These are phyloP conservation scores for Cryptococcus floricola DNA, from an alignment of 1,284 basidiomycete genomes.

Conservation along the genomic window DNA sequence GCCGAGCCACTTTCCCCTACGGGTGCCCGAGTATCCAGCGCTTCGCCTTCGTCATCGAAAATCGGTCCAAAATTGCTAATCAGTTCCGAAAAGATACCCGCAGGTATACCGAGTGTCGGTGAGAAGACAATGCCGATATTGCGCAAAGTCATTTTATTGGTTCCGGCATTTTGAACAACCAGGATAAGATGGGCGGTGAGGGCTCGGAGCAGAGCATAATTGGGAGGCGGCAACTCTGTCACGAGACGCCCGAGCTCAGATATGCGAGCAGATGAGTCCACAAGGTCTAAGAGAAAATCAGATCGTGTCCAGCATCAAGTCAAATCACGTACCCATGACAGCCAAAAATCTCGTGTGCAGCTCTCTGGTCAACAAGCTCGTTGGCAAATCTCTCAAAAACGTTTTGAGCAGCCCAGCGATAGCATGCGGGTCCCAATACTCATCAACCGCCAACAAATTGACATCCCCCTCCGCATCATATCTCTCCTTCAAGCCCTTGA, in stretches of 20 bases:
- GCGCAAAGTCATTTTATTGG: slow-evolving; percentile 98
- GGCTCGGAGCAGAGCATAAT: slow-evolving; percentile 89
- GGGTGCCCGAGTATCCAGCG: background rate
- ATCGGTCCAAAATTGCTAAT: slow-evolving; percentile 84
- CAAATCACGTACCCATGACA: slow-evolving; percentile 70
- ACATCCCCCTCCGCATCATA: slow-evolving; percentile 95
- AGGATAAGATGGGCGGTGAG: slow-evolving; percentile 93
- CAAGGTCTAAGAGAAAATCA: slow-evolving; percentile 61
- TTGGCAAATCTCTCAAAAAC: slow-evolving; percentile 83
- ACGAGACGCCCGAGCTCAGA: slow-evolving; percentile 81
- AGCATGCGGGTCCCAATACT: slow-evolving; percentile 92
- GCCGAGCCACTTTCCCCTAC: background rate
- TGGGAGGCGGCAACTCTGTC: slow-evolving; percentile 78
- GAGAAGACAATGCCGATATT: slow-evolving; percentile 98
- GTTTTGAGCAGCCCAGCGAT: slow-evolving; percentile 88
- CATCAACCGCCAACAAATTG: slow-evolving; percentile 75
- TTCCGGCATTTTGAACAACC: slow-evolving; percentile 80
- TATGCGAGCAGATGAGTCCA: slow-evolving; percentile 81
- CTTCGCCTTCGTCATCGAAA: slow-evolving; percentile 58
- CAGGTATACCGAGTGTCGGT: slow-evolving; percentile 89
- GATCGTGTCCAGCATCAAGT: background rate
- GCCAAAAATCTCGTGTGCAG: slow-evolving; percentile 81
- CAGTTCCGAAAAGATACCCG: slow-evolving; percentile 89
- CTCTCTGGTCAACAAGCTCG: slow-evolving; percentile 85
- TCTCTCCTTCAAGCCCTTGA: slow-evolving; percentile 86